Conservation (phyloP, 257 asterid species). For the Eustoma russellianum region DNA sequence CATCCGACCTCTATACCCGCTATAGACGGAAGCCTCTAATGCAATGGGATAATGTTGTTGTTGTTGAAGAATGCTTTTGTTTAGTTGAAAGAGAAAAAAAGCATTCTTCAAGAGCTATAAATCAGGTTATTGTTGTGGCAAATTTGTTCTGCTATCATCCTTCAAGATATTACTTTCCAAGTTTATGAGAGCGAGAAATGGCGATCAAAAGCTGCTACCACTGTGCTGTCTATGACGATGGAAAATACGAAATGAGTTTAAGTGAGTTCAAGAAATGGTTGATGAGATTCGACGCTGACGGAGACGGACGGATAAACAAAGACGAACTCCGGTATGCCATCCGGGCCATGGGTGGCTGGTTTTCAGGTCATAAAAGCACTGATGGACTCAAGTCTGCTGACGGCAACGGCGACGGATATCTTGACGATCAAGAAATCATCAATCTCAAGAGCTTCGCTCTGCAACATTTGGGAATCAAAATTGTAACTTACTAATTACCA, state of each 20-base stretch:
- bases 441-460: conserved; percentile 26
- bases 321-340: conserved; percentile 23
- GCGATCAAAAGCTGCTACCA: conserved; percentile 4
- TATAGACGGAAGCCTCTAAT: too few species aligned
- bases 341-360: conserved; percentile 17
- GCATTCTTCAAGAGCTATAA: too few species aligned
- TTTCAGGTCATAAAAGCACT: conserved; percentile 14
- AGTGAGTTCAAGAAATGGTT: conserved; percentile 32
- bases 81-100: too few species aligned
- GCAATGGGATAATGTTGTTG: too few species aligned
- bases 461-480: conserved; percentile 19
- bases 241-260: conserved; percentile 7
- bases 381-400: conserved; percentile 22
- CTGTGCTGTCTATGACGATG: not conserved
- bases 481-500: not conserved
- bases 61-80: too few species aligned
- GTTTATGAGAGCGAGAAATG: conserved; percentile 3
- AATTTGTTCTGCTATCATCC: too few species aligned
- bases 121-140: too few species aligned
- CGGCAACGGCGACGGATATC: conserved; percentile 17
- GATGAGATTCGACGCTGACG: conserved; percentile 13
- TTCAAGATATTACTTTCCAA: too few species aligned
- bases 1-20: too few species aligned
- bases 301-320: conserved; percentile 23
- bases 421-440: conserved; percentile 22